Conservation (phyloP, 345 rosid genomes). For the Raphanus raphanistrum region DNA sequence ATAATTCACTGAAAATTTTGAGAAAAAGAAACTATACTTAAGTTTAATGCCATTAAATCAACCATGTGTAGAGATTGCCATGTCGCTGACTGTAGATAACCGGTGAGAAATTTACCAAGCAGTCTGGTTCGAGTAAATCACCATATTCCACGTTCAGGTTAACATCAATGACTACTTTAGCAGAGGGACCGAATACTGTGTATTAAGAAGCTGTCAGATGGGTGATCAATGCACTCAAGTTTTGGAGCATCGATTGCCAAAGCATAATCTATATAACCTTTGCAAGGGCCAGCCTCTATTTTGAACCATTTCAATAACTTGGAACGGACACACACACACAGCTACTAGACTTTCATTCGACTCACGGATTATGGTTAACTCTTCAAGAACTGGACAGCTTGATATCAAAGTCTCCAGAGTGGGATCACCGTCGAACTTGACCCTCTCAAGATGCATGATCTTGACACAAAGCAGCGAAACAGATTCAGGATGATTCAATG, state of each 20-base stretch:
- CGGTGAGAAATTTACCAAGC: background rate
- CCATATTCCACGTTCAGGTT: background rate
- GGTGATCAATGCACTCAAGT: constrained; percentile 3
- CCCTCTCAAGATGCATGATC: background rate
- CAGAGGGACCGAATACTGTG: background rate
- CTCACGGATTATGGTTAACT: background rate
- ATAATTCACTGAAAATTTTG: background rate
- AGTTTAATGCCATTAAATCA: background rate
- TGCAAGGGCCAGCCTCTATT: background rate
- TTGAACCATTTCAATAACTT: background rate
- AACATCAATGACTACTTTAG: background rate
- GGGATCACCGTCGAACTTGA: background rate
- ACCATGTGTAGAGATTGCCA: background rate
- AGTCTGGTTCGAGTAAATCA: background rate
- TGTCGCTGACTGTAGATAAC: background rate
- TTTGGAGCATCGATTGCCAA: background rate
- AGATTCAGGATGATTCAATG: background rate
- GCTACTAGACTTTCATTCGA: background rate
- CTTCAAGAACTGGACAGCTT: background rate
- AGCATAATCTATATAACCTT: background rate
- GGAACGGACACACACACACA: background rate
- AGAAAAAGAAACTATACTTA: background rate
- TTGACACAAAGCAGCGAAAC: background rate
- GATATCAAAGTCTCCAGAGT: background rate
- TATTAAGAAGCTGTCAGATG: background rate